Conservation (phyloP, 108 stramenopile genomes). For the Cyclotella atomus region DNA sequence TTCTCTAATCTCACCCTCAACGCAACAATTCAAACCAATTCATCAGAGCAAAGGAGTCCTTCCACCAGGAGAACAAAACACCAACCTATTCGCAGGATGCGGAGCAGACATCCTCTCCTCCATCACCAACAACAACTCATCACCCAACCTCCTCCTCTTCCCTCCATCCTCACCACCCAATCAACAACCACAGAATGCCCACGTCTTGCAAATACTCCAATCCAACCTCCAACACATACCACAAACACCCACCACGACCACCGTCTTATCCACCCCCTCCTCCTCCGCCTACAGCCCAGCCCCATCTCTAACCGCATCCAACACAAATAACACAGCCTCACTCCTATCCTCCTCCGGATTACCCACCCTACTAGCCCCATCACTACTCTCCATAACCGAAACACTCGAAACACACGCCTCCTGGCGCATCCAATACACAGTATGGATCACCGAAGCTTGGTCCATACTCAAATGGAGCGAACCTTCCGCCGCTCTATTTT, state of each 20-base stretch:
- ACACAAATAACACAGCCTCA: background rate
- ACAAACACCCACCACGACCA: slow-evolving; percentile 6
- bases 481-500: slow-evolving; percentile 90
- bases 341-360: too few species aligned
- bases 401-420: slow-evolving; percentile 37
- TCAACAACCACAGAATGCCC: background rate
- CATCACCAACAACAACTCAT: slow-evolving; percentile 3
- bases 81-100: slow-evolving; percentile 12
- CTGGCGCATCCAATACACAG: slow-evolving; percentile 79
- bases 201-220: slow-evolving; percentile 14
- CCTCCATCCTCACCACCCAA: slow-evolving; percentile 10
- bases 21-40: background rate
- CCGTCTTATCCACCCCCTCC: background rate
- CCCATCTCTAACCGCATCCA: background rate
- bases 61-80: slow-evolving; percentile 21
- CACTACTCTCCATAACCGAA: slow-evolving; percentile 44
- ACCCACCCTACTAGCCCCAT: too few species aligned
- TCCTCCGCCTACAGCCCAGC: background rate
- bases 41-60: slow-evolving; percentile 17
- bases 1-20: background rate
- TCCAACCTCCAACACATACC: slow-evolving; percentile 11
- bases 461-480: slow-evolving; percentile 88
- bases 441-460: slow-evolving; percentile 94
- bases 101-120: slow-evolving; percentile 15
- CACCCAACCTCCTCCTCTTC: background rate